Evolutionary conservation across 352 stramenopile species (phyloP).

Genomic region (Phytophthora idaei): DNA sequence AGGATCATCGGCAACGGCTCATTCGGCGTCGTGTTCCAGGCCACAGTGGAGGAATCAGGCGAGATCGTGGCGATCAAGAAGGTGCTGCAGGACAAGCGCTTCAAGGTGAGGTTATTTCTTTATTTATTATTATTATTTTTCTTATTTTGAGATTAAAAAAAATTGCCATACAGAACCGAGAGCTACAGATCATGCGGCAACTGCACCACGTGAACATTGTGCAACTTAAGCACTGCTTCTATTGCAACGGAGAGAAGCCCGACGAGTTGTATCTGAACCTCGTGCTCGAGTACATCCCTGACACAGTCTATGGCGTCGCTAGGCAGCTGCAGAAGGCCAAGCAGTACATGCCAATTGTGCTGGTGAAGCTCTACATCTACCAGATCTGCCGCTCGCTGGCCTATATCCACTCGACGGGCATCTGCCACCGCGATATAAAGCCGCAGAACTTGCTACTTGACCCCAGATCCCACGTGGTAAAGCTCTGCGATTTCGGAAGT

Average conservation of each 20-base stretch:
- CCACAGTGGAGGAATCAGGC: conserved; percentile 95
- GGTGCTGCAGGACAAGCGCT: conserved; percentile 99
- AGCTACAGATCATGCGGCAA: conserved; percentile 99
- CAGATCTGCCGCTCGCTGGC: conserved; percentile 97
- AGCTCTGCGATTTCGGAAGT: conserved; percentile 99
- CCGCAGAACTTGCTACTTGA: conserved; percentile 99
- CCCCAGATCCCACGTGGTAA: conserved; percentile 96
- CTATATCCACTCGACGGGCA: conserved; percentile 98
- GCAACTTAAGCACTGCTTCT: conserved; percentile 99
- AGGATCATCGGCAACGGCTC: conserved; percentile 99
- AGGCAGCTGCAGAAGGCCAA: conserved; percentile 97
- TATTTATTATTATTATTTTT: conserved; percentile 10
- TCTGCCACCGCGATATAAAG: conserved; percentile 99
- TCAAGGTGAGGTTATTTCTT: conserved; percentile 86
- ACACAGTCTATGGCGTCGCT: conserved; percentile 98
- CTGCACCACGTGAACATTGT: conserved; percentile 99
- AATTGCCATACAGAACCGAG: conserved; percentile 88
- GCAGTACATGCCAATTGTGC: conserved; percentile 95
- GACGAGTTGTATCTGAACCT: conserved; percentile 99
- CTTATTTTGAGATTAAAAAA: conserved; percentile 6
- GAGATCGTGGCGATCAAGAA: conserved; percentile 99
- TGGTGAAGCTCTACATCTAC: conserved; percentile 99
- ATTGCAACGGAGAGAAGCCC: conserved; percentile 95
- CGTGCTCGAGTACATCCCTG: conserved; percentile 99
- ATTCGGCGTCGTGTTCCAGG: conserved; percentile 99